A percentile compares a stretch with the other conserved stretches of the same genome.
Conservation (phyloP, 1,284 basidiomycete genomes). For the Tremellales sp. region DNA sequence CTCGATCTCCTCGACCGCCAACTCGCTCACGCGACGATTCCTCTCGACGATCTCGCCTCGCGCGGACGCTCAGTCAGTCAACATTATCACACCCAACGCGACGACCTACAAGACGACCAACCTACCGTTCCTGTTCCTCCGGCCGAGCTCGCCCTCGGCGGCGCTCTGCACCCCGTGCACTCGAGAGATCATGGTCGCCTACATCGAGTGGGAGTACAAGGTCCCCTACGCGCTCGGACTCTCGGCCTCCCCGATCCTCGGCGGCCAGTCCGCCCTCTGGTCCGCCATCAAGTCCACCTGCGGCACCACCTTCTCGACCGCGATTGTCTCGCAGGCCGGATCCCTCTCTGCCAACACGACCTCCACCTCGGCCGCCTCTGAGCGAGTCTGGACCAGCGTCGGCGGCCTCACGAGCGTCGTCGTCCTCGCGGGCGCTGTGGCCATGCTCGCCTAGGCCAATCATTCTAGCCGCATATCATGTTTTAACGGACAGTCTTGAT, state of each 20-base stretch:
- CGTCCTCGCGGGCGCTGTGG: slow-evolving; percentile 26
- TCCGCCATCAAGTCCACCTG: slow-evolving; percentile 55
- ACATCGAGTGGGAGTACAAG: slow-evolving; percentile 68
- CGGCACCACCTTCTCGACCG: slow-evolving; percentile 43
- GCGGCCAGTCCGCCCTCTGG: slow-evolving; percentile 65
- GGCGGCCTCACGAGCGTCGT: slow-evolving; percentile 17
- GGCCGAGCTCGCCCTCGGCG: slow-evolving; percentile 53
- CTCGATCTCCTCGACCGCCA: slow-evolving; percentile 21
- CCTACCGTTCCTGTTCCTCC: slow-evolving; percentile 75
- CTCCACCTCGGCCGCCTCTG: slow-evolving; percentile 11
- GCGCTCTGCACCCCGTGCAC: slow-evolving; percentile 77
- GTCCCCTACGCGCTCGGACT: slow-evolving; percentile 72
- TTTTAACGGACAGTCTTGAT: neutral
- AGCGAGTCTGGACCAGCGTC: slow-evolving; percentile 4
- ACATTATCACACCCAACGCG: slow-evolving; percentile 59
- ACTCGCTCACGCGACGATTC: slow-evolving; percentile 28
- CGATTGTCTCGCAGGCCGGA: slow-evolving; percentile 43
- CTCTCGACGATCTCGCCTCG: slow-evolving; percentile 23
- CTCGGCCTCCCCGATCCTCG: slow-evolving; percentile 59
- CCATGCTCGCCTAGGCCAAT: slow-evolving; percentile 17
- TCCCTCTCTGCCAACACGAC: slow-evolving; percentile 19
- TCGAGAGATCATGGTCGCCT: slow-evolving; percentile 65
- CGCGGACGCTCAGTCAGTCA: slow-evolving; percentile 26
- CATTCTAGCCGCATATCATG: neutral
- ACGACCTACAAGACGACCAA: slow-evolving; percentile 62